These are phyloP conservation scores for Lupinus albus DNA, from an alignment of 306 rosid genomes.

Conservation along the genomic window DNA sequence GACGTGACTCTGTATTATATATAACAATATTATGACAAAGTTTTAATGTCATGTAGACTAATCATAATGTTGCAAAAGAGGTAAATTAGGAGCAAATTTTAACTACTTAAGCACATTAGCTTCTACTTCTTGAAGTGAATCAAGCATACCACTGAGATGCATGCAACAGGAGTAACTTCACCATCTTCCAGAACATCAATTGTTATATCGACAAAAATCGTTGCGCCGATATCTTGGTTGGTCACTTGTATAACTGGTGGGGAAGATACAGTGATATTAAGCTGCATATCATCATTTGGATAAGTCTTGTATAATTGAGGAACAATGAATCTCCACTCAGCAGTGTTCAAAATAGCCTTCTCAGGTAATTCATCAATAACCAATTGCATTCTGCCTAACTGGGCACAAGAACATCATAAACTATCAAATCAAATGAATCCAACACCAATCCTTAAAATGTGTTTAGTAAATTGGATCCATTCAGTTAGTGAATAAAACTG, in stretches of 20 bases:
- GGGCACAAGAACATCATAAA: conserved; percentile 27
- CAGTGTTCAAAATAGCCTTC: conserved; percentile 66
- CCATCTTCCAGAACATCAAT: conserved; percentile 59
- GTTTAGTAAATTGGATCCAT: background rate
- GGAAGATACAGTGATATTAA: conserved; percentile 63
- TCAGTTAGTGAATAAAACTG: conserved; percentile 12
- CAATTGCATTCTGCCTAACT: conserved; percentile 62
- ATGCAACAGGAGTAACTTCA: conserved; percentile 67
- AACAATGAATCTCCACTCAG: conserved; percentile 72
- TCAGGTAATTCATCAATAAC: conserved; percentile 55
- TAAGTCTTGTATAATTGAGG: conserved; percentile 75
- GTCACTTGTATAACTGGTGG: conserved; percentile 64
- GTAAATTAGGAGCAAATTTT: no score
- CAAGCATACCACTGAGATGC: conserved; percentile 74
- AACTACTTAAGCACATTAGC: background rate
- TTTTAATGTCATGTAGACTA: conserved; percentile 12
- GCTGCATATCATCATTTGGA: conserved; percentile 72
- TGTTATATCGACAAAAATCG: conserved; percentile 56
- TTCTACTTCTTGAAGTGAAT: background rate
- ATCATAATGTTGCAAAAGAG: conserved; percentile 6
- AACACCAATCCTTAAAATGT: background rate
- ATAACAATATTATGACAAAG: background rate
- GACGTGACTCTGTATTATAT: no score
- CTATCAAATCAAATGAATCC: conserved; percentile 33
- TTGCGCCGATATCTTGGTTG: conserved; percentile 44